Evolutionary conservation across 2,329 filamentous ascomycete genomes (phyloP), one percentile per base, ranked within the genome.

Genomic region (Aspergillus fumigatiaffinis): DNA sequence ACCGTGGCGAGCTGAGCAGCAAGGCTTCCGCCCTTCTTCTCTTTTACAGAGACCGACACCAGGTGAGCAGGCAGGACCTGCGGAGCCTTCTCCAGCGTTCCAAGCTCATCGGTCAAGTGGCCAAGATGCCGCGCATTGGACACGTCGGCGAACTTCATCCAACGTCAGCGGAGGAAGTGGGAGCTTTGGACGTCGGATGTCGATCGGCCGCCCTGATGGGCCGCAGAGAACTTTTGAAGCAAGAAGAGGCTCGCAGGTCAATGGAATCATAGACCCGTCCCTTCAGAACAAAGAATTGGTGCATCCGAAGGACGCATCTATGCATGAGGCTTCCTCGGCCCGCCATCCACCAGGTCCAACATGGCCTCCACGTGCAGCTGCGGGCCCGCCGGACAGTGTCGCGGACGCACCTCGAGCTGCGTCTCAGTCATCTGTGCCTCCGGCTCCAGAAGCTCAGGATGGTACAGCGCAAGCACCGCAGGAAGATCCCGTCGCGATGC

Each of bases 141-240:
- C 82, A 41, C 86, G 92, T 63, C 86, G 92, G 60, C 87, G 93
- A 61, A 89, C 89, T 57, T 97, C 93, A 17, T 97, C 93, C 2
- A 95, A 92, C 68, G 88, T 96, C 44, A 97, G 92, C 71, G 92
- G 91, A 55, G 90, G 89, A 58, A 96, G 91, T 71, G 88, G 88
- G 59, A 82, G 84, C 41, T 84, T 87, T 62, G 82, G 82, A 64
- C 84, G 88, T 64, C 85, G 88, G 35, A 81, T 83, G 77, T 87
- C 84, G 1, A 77, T 82, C 63, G 77, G 78, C 60, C 79, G 79
- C 60, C 72, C 75, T 56, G 78, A 78, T 53, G 72, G 76, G 35
- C 66, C 73, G 8, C 66, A 71, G n/a, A 71, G 74, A 52, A 65
- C 68, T 12, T 66, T 72, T 52, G 78, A 80, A 51, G 64, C 62